phyloP scores from a whole-genome alignment of 2,329 filamentous ascomycete species.

The Pseudopyrenochaeta lycopersici region DNA sequence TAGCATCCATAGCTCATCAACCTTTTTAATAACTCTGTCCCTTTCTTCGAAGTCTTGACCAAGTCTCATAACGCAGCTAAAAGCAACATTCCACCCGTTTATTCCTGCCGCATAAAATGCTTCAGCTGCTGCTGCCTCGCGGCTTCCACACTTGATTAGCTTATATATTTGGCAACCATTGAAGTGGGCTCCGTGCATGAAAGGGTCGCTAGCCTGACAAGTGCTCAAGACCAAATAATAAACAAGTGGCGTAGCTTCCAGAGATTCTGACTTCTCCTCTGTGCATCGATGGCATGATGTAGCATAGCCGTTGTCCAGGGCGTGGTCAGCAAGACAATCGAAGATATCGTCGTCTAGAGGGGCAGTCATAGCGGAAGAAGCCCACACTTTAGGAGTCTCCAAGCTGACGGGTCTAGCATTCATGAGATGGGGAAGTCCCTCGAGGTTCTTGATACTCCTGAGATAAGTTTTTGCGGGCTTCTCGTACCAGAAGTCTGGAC shows the following conservation, averaged over 20 bases:
- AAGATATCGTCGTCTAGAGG: conserved; percentile 40
- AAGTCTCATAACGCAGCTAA: conserved; percentile 40
- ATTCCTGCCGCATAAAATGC: conserved; percentile 39
- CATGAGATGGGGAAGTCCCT: conserved; percentile 20
- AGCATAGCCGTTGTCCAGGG: conserved; percentile 13
- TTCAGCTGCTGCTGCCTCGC: conserved; percentile 41
- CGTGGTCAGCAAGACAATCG: conserved; percentile 30
- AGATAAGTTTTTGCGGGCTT: conserved; percentile 29
- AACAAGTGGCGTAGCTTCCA: conserved; percentile 29
- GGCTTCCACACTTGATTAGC: conserved; percentile 41
- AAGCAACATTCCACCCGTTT: conserved; percentile 43
- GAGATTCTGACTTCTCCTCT: conserved; percentile 33
- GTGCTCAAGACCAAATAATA: conserved; percentile 41
- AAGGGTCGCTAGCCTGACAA: conserved; percentile 25
- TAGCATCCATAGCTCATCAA: conserved; percentile 37
- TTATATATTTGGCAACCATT: conserved; percentile 40
- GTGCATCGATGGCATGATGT: conserved; percentile 36
- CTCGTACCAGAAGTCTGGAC: conserved; percentile 40
- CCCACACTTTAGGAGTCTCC: conserved; percentile 39
- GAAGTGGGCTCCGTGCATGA: conserved; percentile 14
- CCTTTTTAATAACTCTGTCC: conserved; percentile 22
- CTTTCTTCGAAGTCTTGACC: conserved; percentile 33
- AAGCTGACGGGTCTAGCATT: conserved; percentile 28
- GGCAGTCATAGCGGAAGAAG: conserved; percentile 38
- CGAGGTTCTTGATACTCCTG: conserved; percentile 13